Evolutionary conservation across 495 filamentous ascomycete species (phyloP).

Genomic region (Hyphodiscus hymeniophilus): DNA sequence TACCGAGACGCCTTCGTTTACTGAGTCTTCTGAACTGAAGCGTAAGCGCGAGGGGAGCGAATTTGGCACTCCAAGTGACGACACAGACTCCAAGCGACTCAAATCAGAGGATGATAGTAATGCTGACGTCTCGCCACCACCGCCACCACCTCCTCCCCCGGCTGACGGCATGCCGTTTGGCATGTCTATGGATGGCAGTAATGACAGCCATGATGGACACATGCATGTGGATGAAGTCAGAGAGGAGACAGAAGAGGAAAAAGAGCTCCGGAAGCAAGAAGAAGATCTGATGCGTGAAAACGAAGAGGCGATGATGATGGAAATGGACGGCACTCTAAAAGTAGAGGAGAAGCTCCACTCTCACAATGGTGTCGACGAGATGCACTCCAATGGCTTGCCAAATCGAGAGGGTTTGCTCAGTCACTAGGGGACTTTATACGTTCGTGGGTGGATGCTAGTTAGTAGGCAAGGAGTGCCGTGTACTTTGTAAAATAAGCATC

Average conservation of each 20-base stretch:
- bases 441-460: background rate
- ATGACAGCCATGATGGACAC: background rate
- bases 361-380: background rate
- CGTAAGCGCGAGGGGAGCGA: constrained; percentile 50
- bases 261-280: constrained; percentile 21
- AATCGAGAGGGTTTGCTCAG: background rate
- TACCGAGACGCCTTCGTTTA: constrained; percentile 1
- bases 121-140: constrained; percentile 11
- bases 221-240: background rate
- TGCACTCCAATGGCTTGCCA: background rate
- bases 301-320: constrained; percentile 5
- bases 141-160: constrained; percentile 22
- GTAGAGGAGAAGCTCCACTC: background rate
- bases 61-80: constrained; percentile 25
- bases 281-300: constrained; percentile 16
- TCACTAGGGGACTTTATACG: background rate
- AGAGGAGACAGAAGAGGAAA: constrained; percentile 21
- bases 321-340: background rate
- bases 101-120: constrained; percentile 30
- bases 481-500: constrained; percentile 3
- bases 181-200: background rate
- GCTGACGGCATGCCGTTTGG: constrained; percentile 11
- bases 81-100: constrained; percentile 29
- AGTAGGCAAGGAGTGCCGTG: background rate
- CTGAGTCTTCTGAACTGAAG: constrained; percentile 40